These are phyloP conservation scores for Plantago elongata DNA, from an alignment of 257 asterid species.

Conservation along the genomic window DNA sequence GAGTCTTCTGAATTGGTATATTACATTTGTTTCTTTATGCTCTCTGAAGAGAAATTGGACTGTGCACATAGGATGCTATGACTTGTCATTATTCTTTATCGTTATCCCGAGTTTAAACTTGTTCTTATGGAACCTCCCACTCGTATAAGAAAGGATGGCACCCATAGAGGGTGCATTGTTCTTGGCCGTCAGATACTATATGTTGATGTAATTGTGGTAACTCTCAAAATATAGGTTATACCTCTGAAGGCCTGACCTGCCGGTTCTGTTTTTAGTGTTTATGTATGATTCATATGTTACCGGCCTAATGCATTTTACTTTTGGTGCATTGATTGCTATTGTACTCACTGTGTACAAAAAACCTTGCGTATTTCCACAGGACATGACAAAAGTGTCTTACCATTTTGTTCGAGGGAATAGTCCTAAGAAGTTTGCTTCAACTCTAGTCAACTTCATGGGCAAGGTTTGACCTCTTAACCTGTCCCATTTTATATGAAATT, in stretches of 20 bases:
- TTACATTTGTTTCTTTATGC: constrained; percentile 14
- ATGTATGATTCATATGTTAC: constrained; percentile 14
- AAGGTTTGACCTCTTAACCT: constrained; percentile 44
- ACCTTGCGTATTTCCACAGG: constrained; percentile 43
- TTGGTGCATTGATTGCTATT: constrained; percentile 9
- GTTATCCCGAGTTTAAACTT: constrained; percentile 3
- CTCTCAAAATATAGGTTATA: background rate
- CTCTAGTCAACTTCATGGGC: constrained; percentile 85
- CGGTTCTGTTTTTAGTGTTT: background rate
- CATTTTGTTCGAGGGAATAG: constrained; percentile 85
- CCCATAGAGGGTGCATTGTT: background rate
- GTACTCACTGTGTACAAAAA: background rate
- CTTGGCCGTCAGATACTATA: no score
- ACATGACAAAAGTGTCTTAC: constrained; percentile 80
- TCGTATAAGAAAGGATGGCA: background rate
- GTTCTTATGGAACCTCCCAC: background rate
- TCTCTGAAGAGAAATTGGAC: constrained; percentile 11
- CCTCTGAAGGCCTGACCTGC: constrained; percentile 10
- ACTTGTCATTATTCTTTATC: background rate
- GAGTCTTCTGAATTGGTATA: constrained; percentile 93
- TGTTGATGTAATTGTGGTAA: background rate
- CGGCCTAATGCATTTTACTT: background rate
- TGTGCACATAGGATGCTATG: background rate
- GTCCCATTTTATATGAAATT: background rate
- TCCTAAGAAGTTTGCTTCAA: constrained; percentile 77